Evolutionary conservation across 106 monocot species (phyloP).

Genomic region (Dendrobium nobile): DNA sequence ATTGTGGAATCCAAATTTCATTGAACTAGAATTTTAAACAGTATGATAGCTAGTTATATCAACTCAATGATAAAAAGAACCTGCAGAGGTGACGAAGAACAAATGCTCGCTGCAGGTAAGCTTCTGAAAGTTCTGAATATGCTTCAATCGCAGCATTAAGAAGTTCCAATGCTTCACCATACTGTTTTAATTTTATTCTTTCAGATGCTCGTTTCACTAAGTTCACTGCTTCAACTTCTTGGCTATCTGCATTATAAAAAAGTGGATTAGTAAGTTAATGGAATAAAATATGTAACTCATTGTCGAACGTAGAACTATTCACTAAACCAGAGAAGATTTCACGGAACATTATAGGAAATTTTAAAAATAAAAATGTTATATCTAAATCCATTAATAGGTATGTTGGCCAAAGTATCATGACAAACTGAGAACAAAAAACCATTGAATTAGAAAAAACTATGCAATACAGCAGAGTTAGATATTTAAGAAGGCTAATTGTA

Average conservation of each 20-base stretch:
- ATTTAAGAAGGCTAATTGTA: neutral
- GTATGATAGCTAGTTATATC: neutral
- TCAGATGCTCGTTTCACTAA: constrained; percentile 60
- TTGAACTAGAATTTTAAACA: neutral
- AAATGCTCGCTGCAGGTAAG: constrained; percentile 58
- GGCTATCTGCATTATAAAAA: constrained; percentile 31
- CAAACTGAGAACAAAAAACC: neutral
- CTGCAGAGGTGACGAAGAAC: constrained; percentile 77
- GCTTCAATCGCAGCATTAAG: constrained; percentile 63
- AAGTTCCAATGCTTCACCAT: constrained; percentile 56
- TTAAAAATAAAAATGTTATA: neutral
- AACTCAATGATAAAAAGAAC: constrained; percentile 17
- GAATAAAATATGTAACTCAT: neutral
- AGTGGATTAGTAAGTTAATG: neutral
- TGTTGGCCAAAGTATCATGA: neutral
- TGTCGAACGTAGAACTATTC: neutral
- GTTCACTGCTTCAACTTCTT: constrained; percentile 31
- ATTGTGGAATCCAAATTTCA: neutral
- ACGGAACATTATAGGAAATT: neutral
- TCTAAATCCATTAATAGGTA: neutral
- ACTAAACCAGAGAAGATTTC: neutral
- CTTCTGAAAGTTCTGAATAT: constrained; percentile 62
- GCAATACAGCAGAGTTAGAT: neutral
- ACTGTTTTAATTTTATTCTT: constrained; percentile 42
- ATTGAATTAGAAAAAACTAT: neutral